Evolutionary conservation across 2,329 filamentous ascomycete species (phyloP), one percentile per base, ranked within the genome.

Genomic region (Sporothrix euskadiensis): DNA sequence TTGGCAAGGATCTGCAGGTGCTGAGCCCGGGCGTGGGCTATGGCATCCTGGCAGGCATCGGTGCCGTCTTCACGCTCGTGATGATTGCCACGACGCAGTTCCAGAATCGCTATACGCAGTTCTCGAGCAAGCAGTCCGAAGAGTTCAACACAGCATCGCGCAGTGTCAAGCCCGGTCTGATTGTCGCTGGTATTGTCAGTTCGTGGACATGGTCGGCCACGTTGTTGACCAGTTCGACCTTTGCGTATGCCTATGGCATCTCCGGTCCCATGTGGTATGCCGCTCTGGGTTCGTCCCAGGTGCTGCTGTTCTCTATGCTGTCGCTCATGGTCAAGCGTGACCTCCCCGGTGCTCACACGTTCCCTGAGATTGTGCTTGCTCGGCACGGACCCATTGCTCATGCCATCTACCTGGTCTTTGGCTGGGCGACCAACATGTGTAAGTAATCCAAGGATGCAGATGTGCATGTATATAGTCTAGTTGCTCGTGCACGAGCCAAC

Each of bases 191-290:
- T 4, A 83, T 86, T 71, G 84, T 86, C 14, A 84, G 81, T 4
- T 83, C 84, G 1, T 86, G 84, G 84, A 86, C 84, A 4, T 85
- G 83, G 83, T 82, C 82, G 22, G 82, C 84, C 6, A 86, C 85
- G 6, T 79, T 84, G 35, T 73, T 84, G 72, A 82, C 80, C 4
- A 71, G 69, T 8, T 82, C 80, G 10, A 81, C 82, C 1, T 81
- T 84, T 74, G 82, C 81, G 0, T 84, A 84, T 73, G 76, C 75
- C 3, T 84, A 84, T 76, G 82, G 83, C 8, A 81, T 84, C 59
- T 80, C 79, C 61, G 82, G 82, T 0, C 80, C 81, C 1, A 81
- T 84, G 79, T 84, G 83, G 83, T 83, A 84, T 74, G 83, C 77
- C 4, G 82, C 82, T 0, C 79, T 79, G 73, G 82, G 81, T 0